phyloP scores from a whole-genome alignment of 805 yeast genomes.

The Blastobotrys robertii region DNA sequence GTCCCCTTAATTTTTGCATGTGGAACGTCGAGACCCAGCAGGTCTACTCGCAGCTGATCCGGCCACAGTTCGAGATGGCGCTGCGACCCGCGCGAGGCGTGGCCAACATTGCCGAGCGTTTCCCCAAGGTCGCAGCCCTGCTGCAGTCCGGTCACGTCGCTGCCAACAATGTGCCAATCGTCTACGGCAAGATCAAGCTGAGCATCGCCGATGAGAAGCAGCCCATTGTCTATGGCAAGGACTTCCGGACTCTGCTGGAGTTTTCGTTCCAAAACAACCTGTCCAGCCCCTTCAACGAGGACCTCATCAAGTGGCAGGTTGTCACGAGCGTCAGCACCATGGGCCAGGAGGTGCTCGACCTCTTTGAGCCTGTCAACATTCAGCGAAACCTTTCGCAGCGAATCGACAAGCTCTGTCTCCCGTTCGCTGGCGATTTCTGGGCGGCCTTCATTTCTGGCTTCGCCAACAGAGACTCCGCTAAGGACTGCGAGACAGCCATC shows the following conservation, averaged over 20 bases:
- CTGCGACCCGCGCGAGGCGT: slow-evolving; percentile 18
- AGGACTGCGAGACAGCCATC: slow-evolving; percentile 19
- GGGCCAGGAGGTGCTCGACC: slow-evolving; percentile 22
- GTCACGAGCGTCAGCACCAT: slow-evolving; percentile 26
- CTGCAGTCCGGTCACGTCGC: slow-evolving; percentile 10
- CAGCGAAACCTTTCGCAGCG: slow-evolving; percentile 16
- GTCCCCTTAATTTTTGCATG: slow-evolving; percentile 21
- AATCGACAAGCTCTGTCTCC: slow-evolving; percentile 25
- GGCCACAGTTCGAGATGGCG: slow-evolving; percentile 29
- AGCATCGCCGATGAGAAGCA: slow-evolving; percentile 12
- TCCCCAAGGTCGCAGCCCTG: slow-evolving; percentile 19
- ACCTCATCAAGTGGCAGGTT: slow-evolving; percentile 21
- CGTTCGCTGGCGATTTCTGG: slow-evolving; percentile 31
- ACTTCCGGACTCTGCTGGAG: slow-evolving; percentile 1
- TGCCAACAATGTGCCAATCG: slow-evolving; percentile 17
- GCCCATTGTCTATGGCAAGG: neutral
- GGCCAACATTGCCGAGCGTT: slow-evolving; percentile 19
- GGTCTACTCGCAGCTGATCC: slow-evolving; percentile 25
- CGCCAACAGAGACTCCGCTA: slow-evolving; percentile 15
- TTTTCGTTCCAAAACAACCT: slow-evolving; percentile 12
- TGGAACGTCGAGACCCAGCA: slow-evolving; percentile 16
- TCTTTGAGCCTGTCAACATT: slow-evolving; percentile 19
- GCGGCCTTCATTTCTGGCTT: slow-evolving; percentile 28
- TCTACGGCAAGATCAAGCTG: slow-evolving; percentile 25
- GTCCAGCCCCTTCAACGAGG: neutral